Percentiles rank a stretch among this genome's conserved stretches.
phyloP scores from a whole-genome alignment of 2,329 filamentous ascomycete species.

The Leptodontidium sp. region DNA sequence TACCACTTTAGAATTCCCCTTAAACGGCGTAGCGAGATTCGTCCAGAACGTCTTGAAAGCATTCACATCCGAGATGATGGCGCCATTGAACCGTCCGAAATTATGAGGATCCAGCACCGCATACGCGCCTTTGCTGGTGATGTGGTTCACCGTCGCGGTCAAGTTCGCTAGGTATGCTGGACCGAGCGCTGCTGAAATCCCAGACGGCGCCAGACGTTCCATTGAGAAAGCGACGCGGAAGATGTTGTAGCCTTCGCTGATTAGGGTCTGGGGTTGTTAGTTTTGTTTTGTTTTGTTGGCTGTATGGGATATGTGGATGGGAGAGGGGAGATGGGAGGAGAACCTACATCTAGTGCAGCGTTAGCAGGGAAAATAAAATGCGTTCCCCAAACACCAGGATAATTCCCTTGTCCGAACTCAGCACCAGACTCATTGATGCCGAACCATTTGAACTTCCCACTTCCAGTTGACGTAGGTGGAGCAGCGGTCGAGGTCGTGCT shows the following conservation, averaged over 20 bases:
- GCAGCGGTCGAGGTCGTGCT: conserved; percentile 10
- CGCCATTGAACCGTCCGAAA: conserved; percentile 56
- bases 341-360: conserved; percentile 16
- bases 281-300: conserved; percentile 6
- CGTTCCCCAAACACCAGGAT: conserved; percentile 63
- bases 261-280: conserved; percentile 31
- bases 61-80: conserved; percentile 48
- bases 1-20: conserved; percentile 44
- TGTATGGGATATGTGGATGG: not conserved
- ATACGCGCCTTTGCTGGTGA: conserved; percentile 55
- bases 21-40: conserved; percentile 50
- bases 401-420: conserved; percentile 64
- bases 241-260: conserved; percentile 38
- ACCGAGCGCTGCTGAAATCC: conserved; percentile 55
- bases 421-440: conserved; percentile 59
- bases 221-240: conserved; percentile 55
- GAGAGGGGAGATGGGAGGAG: not conserved
- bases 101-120: conserved; percentile 60
- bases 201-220: conserved; percentile 62
- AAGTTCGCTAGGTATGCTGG: conserved; percentile 54
- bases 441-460: conserved; percentile 35
- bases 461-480: conserved; percentile 11
- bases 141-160: conserved; percentile 53
- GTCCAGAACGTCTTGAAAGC: conserved; percentile 52
- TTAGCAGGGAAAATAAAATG: conserved; percentile 56